Base-by-base conservation (phyloP, 345 rosid species). In the Geranium brycei region DNA sequence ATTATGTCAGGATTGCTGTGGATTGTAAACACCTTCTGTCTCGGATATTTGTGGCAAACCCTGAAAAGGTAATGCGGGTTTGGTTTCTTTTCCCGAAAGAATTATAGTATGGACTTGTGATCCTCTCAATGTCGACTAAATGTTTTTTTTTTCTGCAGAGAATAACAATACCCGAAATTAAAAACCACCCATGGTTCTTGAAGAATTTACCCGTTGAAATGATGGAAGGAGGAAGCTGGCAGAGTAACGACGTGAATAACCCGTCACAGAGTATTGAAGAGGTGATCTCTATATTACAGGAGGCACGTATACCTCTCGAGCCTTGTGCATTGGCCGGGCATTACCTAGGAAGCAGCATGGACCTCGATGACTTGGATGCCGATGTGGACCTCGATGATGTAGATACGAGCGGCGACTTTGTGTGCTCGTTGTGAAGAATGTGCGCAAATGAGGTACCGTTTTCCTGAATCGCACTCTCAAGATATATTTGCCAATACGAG, bases 221-320 rank as follows among this genome's bases (percentile, higher is more conserved):
- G 70, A 76, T 65, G 64, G 86, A 81, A 80, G 88, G 81, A 68
- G 81, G 83, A 61, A 81, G 77, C 64, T 78, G 83, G 83, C 77
- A 76, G 62, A 78, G 77, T 76, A 71, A 62, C 14, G 87, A 81
- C 32, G 82, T 76, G 19, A 87, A 80, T 56, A 69, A 78, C 62
- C 91, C 87, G n/a, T 67, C 82, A 31, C 96, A 88, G 62, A 72
- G 77, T 71, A 64, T 76, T 58, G 88, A 78, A 72, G 92, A 88
- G 74, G 85, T 77, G 4, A 58, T 75, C 63, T 71, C 64, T 55
- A 72, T 86, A 57, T 60, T 84, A 31, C 82, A 84, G 64, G 88
- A 82, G 71, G 96, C 90, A 53, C 74, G 83, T 47, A 81, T 76
- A 73, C 7, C 72, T n/a, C 41, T 74, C 5, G 81, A 61, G 62